A percentile compares a stretch with the other conserved stretches of the same genome.
These are phyloP conservation scores for Ottelia alismoides DNA, from an alignment of 106 monocot species.

Conservation along the genomic window DNA sequence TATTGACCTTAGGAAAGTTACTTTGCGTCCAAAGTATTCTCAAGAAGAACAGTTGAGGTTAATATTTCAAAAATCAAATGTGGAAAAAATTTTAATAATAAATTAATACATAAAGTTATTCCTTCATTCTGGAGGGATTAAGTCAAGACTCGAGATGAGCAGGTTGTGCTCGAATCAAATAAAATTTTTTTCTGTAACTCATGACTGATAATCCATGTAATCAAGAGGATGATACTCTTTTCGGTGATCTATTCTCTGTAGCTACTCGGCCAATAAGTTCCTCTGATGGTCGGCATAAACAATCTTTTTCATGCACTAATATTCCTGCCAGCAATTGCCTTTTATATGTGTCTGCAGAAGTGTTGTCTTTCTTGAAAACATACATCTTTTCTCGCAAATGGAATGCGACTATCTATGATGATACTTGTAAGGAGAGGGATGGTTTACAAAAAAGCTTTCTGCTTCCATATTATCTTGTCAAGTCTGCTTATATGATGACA, in stretches of 20 bases:
- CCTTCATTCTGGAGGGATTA: constrained; percentile 60
- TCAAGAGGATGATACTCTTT: constrained; percentile 95
- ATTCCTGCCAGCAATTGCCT: constrained; percentile 14
- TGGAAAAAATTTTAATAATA: constrained; percentile 67
- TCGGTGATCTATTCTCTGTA: constrained; percentile 96
- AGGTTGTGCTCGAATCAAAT: constrained; percentile 20
- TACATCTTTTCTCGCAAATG: constrained; percentile 59
- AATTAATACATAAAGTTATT: constrained; percentile 64
- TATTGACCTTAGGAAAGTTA: constrained; percentile 39
- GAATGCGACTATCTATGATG: constrained; percentile 35
- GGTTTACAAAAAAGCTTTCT: constrained; percentile 38
- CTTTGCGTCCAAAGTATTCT: constrained; percentile 38
- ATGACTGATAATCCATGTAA: constrained; percentile 45
- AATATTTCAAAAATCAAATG: constrained; percentile 53
- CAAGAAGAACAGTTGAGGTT: constrained; percentile 47
- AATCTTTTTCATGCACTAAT: constrained; percentile 14
- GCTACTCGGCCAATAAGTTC: constrained; percentile 41
- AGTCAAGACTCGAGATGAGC: constrained; percentile 28
- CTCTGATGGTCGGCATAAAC: constrained; percentile 45
- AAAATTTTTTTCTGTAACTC: constrained; percentile 34
- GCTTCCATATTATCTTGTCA: constrained; percentile 37
- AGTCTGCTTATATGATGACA: constrained; percentile 33
- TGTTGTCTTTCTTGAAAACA: constrained; percentile 56
- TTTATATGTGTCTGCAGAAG: constrained; percentile 48
- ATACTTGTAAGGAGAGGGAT: constrained; percentile 52